These are phyloP conservation scores for Phanerochaete sordida DNA, from an alignment of 768 basidiomycete species.

Conservation along the genomic window DNA sequence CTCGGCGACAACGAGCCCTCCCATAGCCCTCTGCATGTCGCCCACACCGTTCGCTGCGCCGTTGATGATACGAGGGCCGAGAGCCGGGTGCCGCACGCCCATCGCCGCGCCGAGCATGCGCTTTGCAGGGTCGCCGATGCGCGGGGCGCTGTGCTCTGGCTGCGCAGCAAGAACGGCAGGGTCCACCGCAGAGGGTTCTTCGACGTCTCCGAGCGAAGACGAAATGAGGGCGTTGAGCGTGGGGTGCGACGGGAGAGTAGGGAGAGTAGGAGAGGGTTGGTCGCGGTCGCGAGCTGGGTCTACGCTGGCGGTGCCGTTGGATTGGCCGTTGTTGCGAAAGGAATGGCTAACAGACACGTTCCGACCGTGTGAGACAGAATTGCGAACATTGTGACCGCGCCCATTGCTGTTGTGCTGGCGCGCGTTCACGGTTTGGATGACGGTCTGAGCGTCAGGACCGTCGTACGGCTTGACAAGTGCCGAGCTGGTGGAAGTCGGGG, in stretches of 20 bases:
- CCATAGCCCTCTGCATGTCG: conserved; percentile 75
- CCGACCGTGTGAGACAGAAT: conserved; percentile 27
- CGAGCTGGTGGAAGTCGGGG: conserved; percentile 44
- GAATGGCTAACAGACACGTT: conserved; percentile 23
- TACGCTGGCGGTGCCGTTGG: conserved; percentile 21
- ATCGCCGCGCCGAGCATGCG: conserved; percentile 86
- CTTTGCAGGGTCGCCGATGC: conserved; percentile 86
- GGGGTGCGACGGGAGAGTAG: conserved; percentile 76
- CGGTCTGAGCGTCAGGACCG: conserved; percentile 84
- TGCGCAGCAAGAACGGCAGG: conserved; percentile 67
- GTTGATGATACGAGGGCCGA: conserved; percentile 58
- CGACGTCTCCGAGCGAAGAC: conserved; percentile 59
- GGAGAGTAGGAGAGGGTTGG: conserved; percentile 80
- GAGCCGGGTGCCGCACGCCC: conserved; percentile 76
- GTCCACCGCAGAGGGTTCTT: conserved; percentile 47
- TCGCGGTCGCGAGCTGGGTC: conserved; percentile 28
- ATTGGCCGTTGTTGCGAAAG: conserved; percentile 17
- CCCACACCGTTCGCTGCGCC: conserved; percentile 52
- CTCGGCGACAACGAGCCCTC: conserved; percentile 70
- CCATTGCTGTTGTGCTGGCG: conserved; percentile 61
- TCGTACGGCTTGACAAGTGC: conserved; percentile 88
- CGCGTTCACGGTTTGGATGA: conserved; percentile 81
- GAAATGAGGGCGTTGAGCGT: conserved; percentile 85
- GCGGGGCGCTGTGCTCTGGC: conserved; percentile 56
- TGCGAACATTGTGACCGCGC: conserved; percentile 67